Percentiles rank a stretch among this genome's conserved stretches.
Evolutionary conservation across 2,329 filamentous ascomycete species (phyloP).

Genomic region (Hypoxylon sp.): DNA sequence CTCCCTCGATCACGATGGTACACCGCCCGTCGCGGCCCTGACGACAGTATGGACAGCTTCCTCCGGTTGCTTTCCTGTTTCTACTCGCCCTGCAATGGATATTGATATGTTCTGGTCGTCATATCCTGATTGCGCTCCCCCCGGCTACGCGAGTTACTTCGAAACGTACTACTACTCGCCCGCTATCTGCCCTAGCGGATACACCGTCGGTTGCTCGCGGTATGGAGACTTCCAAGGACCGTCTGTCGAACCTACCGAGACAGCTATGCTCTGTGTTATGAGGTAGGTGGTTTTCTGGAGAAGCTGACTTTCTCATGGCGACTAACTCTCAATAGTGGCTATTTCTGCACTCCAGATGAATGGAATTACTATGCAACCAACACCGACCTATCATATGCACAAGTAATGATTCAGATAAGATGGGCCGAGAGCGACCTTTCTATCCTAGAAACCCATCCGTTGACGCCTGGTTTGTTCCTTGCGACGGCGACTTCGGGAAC

Average conservation of each 20-base stretch:
- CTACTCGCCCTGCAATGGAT: slow-evolving; percentile 21
- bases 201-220: slow-evolving; percentile 45
- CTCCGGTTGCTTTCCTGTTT: slow-evolving; percentile 30
- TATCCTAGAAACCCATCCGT: slow-evolving; percentile 47
- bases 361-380: slow-evolving; percentile 44
- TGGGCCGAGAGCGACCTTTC: slow-evolving; percentile 47
- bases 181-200: slow-evolving; percentile 47
- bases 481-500: slow-evolving; percentile 11
- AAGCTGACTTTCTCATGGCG: neutral
- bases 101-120: slow-evolving; percentile 37
- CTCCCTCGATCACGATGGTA: slow-evolving; percentile 31
- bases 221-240: slow-evolving; percentile 44
- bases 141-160: slow-evolving; percentile 36
- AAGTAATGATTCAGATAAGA: slow-evolving; percentile 49
- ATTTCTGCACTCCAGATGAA: slow-evolving; percentile 35
- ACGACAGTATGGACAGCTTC: slow-evolving; percentile 35
- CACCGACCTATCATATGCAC: slow-evolving; percentile 26
- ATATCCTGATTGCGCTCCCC: slow-evolving; percentile 30
- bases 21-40: slow-evolving; percentile 35
- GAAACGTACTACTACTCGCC: slow-evolving; percentile 48
- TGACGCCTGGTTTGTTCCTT: slow-evolving; percentile 43
- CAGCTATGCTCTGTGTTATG: slow-evolving; percentile 48
- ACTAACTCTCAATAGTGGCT: slow-evolving; percentile 31
- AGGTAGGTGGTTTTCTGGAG: slow-evolving; percentile 22
- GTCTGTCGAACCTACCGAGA: slow-evolving; percentile 44